Percentiles rank a stretch among this genome's conserved stretches.
phyloP scores from a whole-genome alignment of 192 early-diverging fungal species.

The Coemansia sp. region DNA sequence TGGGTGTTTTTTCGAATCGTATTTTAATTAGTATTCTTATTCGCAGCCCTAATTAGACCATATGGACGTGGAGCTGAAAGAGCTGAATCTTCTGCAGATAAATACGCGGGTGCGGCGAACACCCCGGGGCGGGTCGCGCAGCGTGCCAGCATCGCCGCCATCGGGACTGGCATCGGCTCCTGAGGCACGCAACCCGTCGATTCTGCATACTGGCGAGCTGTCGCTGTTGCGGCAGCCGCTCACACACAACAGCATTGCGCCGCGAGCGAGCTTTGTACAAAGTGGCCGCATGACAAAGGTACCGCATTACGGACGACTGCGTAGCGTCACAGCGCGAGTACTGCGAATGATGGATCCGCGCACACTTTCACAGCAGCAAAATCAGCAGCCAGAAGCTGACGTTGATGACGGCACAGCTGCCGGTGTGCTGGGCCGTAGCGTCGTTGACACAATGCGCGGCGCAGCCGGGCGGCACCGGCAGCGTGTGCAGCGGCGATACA shows the following conservation, averaged over 20 bases:
- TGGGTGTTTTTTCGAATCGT: too few relatives aligned
- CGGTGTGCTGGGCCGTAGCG: constrained; percentile 26
- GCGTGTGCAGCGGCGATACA: constrained; percentile 19
- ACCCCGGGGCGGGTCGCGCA: constrained; percentile 37
- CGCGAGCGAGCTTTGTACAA: constrained; percentile 19
- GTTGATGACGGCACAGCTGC: constrained; percentile 28
- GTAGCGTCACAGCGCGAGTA: constrained; percentile 47
- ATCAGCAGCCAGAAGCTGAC: constrained; percentile 18
- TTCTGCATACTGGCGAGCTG: constrained; percentile 15
- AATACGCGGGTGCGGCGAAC: constrained; percentile 30
- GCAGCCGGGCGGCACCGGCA: constrained; percentile 6
- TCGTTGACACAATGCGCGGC: constrained; percentile 30
- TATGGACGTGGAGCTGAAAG: not conserved
- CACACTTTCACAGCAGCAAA: constrained; percentile 17
- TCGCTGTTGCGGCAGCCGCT: constrained; percentile 4
- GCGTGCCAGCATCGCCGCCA: constrained; percentile 40
- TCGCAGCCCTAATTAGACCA: not conserved
- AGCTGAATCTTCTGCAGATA: constrained; percentile 25
- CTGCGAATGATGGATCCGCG: constrained; percentile 52
- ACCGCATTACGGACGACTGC: constrained; percentile 52
- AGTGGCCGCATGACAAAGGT: constrained; percentile 52
- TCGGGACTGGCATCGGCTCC: constrained; percentile 7
- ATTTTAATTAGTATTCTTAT: too few relatives aligned
- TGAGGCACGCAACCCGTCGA: constrained; percentile 20
- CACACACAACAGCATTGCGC: not conserved